These are phyloP conservation scores for Cyclotella kingstonii DNA, from an alignment of 108 stramenopile species.

Conservation along the genomic window DNA sequence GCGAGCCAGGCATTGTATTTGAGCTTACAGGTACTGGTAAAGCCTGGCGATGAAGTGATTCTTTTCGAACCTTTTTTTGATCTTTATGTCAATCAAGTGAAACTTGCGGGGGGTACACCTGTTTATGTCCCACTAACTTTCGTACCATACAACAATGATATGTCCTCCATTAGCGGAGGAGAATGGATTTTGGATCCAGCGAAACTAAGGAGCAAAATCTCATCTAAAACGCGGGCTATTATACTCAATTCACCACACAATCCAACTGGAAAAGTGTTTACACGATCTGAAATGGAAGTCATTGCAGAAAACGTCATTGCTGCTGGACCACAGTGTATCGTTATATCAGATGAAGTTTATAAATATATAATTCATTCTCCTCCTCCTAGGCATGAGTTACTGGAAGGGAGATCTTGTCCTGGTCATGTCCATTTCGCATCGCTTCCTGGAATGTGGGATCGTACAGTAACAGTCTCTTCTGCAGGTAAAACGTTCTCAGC, in stretches of 20 bases:
- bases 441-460: constrained; percentile 88
- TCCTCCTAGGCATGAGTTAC: constrained; percentile 32
- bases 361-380: constrained; percentile 95
- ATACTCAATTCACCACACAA: constrained; percentile 99
- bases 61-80: constrained; percentile 99
- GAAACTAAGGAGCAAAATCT: constrained; percentile 68
- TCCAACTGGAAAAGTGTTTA: constrained; percentile 97
- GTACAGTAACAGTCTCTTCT: constrained; percentile 94
- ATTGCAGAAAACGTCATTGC: constrained; percentile 79
- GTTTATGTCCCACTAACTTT: constrained; percentile 80
- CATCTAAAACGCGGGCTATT: constrained; percentile 85
- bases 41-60: constrained; percentile 92
- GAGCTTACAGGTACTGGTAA: constrained; percentile 78
- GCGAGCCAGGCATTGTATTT: constrained; percentile 91
- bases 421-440: constrained; percentile 89
- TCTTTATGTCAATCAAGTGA: constrained; percentile 83
- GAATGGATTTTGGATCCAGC: constrained; percentile 85
- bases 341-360: constrained; percentile 97
- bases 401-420: constrained; percentile 36
- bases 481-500: constrained; percentile 98
- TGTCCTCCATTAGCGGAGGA: constrained; percentile 47
- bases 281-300: constrained; percentile 79
- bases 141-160: constrained; percentile 47
- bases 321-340: constrained; percentile 74
- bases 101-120: constrained; percentile 81